Percentiles rank a stretch among this genome's conserved stretches.
Conservation (phyloP, 352 stramenopile species). For the Phytophthora sp. region DNA sequence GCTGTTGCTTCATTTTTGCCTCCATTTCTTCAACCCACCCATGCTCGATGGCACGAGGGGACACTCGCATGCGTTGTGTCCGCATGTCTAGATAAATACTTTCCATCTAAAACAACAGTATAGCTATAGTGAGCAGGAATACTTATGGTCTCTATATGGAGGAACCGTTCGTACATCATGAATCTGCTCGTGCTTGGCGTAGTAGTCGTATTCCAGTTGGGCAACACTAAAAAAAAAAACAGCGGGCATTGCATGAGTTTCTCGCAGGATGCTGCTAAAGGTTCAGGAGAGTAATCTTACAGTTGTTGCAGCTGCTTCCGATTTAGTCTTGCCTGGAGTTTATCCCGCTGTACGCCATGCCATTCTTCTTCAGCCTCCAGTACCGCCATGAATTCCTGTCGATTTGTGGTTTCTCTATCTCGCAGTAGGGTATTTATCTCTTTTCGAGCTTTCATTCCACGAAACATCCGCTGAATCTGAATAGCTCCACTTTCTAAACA, state of each 20-base stretch:
- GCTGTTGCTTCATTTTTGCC: slow-evolving; percentile 67
- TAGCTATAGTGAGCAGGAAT: slow-evolving; percentile 4
- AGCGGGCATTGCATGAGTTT: background rate
- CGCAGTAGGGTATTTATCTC: slow-evolving; percentile 48
- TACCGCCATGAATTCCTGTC: slow-evolving; percentile 70
- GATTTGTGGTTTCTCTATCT: slow-evolving; percentile 67
- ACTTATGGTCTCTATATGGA: background rate
- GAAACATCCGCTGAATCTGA: slow-evolving; percentile 77
- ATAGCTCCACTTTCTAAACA: slow-evolving; percentile 35
- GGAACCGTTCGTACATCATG: slow-evolving; percentile 52
- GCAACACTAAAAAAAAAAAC: slow-evolving; percentile 47
- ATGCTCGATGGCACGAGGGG: slow-evolving; percentile 76
- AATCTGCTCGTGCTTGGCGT: slow-evolving; percentile 60
- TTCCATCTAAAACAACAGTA: slow-evolving; percentile 55
- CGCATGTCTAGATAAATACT: slow-evolving; percentile 86
- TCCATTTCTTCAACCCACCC: slow-evolving; percentile 89
- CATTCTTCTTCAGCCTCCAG: slow-evolving; percentile 78
- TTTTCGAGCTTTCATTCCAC: slow-evolving; percentile 54
- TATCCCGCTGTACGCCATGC: slow-evolving; percentile 65
- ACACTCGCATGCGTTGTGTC: slow-evolving; percentile 72
- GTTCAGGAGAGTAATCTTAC: slow-evolving; percentile 34
- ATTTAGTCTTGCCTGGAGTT: slow-evolving; percentile 53
- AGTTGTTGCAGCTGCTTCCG: slow-evolving; percentile 60
- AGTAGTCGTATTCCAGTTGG: slow-evolving; percentile 73
- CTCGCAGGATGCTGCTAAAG: background rate